Base-by-base conservation (phyloP, 1,284 basidiomycete genomes). In the Grifola frondosa region DNA sequence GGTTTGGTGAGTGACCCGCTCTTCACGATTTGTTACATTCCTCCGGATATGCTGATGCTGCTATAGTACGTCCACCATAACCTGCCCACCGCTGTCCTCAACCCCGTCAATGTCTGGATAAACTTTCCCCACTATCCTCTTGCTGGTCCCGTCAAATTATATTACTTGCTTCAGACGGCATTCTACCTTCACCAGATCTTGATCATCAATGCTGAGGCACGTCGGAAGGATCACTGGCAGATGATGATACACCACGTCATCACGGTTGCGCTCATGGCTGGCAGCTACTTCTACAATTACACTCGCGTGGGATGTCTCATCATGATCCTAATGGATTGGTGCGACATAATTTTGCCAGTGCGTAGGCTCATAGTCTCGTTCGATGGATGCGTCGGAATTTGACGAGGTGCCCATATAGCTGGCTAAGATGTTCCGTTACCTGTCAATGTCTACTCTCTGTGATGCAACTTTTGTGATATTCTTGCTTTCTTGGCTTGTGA, bases 231-330 rank as follows among this genome's bases (percentile, higher is more conserved):
- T 66, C 91, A 97, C 65, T 75, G 75, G 64, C 94, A 97, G 68
- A 99, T 98, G 96, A 88, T 97, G 75, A 73, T 83, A 22, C 96
- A 99, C 70, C 96, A 99, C 66, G 64, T 97, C 57, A 87, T 98
- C 58, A 96, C 94, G 15, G 80, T 95, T 45, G 64, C 75, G 29
- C 80, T 99, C 51, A 82, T 97, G 68, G 64, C 75, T 24, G 62
- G 73, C 22, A 93, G 89, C 61, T 99, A 97, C 68, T 74, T 76
- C 42, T 82, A 77, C 64, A 88, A 95, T 67, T 88, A 85, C 60
- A 95, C 91, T 8, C 85, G 91, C 26, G 78, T 96, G 36, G 96
- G 96, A 15, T 90, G 85, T 53, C 71, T 92, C 33, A 82, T 97
- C 46, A 85, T 97, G 75, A 75, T 91, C 40, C 71, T 97, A 26